phyloP scores from a whole-genome alignment of 495 filamentous ascomycete genomes.

The Antarctomyces pellizariae region DNA sequence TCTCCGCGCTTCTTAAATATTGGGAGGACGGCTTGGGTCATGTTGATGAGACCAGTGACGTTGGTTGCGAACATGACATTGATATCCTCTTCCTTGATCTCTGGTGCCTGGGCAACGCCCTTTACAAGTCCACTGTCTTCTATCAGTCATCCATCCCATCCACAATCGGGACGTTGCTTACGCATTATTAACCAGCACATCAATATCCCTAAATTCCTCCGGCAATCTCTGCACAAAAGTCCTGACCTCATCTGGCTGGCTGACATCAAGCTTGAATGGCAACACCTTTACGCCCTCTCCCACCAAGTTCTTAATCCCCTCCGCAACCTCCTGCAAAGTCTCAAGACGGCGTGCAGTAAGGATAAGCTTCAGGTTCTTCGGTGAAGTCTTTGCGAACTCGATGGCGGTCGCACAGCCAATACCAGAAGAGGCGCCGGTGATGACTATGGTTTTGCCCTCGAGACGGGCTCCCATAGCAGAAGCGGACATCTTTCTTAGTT shows the following conservation, averaged over 20 bases:
- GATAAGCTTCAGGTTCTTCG: slow-evolving; percentile 60
- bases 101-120: slow-evolving; percentile 66
- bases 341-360: slow-evolving; percentile 72
- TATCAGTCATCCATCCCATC: slow-evolving; percentile 5
- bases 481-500: slow-evolving; percentile 34
- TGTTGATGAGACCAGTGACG: slow-evolving; percentile 82
- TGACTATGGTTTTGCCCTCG: slow-evolving; percentile 75
- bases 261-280: slow-evolving; percentile 70
- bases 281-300: slow-evolving; percentile 63
- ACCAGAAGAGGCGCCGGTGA: slow-evolving; percentile 85
- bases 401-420: slow-evolving; percentile 71
- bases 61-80: slow-evolving; percentile 79
- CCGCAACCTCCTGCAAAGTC: slow-evolving; percentile 46
- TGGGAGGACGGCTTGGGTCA: slow-evolving; percentile 80
- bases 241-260: slow-evolving; percentile 50
- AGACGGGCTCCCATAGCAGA: slow-evolving; percentile 64
- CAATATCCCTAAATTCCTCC: slow-evolving; percentile 63
- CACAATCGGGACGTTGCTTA: slow-evolving; percentile 20
- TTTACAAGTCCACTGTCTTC: slow-evolving; percentile 51
- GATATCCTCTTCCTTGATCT: slow-evolving; percentile 66
- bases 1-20: slow-evolving; percentile 62
- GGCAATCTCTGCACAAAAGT: slow-evolving; percentile 53
- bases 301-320: slow-evolving; percentile 55
- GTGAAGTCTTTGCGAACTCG: slow-evolving; percentile 78
- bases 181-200: slow-evolving; percentile 95